Percentiles rank a stretch among this genome's conserved stretches.
Conservation (phyloP, 495 filamentous ascomycete species). For the Letharia columbiana region DNA sequence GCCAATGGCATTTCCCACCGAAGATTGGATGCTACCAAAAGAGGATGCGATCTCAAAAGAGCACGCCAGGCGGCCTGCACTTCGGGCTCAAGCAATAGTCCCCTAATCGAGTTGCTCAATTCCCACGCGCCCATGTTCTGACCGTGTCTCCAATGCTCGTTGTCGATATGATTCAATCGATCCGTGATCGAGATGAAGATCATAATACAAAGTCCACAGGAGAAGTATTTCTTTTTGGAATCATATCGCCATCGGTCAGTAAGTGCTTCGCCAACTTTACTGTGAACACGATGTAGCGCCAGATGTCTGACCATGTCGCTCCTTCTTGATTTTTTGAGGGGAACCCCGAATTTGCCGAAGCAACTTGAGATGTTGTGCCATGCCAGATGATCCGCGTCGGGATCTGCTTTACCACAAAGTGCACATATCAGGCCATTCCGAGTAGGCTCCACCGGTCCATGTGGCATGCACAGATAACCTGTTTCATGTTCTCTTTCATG, state of each 20-base stretch:
- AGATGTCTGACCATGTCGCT: slow-evolving; percentile 5
- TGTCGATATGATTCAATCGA: slow-evolving; percentile 12
- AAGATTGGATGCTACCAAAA: not conserved
- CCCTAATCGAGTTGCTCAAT: slow-evolving; percentile 5
- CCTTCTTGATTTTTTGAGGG: slow-evolving; percentile 6
- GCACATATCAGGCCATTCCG: not conserved
- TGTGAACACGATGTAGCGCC: not conserved
- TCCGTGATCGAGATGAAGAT: slow-evolving; percentile 6
- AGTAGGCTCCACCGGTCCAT: not conserved
- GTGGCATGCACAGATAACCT: slow-evolving; percentile 6
- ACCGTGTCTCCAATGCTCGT: slow-evolving; percentile 3
- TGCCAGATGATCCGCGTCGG: not conserved
- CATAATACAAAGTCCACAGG: slow-evolving; percentile 9
- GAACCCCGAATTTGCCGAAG: not conserved
- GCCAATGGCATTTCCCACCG: not conserved
- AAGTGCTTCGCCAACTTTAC: not conserved
- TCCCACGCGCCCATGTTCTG: slow-evolving; percentile 13
- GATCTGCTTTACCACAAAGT: not conserved
- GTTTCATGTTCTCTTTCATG: slow-evolving; percentile 15
- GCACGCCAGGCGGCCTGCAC: not conserved
- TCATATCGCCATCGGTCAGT: slow-evolving; percentile 6
- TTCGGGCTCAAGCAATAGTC: not conserved
- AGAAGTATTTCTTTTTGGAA: slow-evolving; percentile 4
- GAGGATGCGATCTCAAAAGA: not conserved
- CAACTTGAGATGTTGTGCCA: slow-evolving; percentile 3